Evolutionary conservation across 352 stramenopile species (phyloP), one percentile per base, ranked within the genome.

Genomic region (Peronospora farinosa): DNA sequence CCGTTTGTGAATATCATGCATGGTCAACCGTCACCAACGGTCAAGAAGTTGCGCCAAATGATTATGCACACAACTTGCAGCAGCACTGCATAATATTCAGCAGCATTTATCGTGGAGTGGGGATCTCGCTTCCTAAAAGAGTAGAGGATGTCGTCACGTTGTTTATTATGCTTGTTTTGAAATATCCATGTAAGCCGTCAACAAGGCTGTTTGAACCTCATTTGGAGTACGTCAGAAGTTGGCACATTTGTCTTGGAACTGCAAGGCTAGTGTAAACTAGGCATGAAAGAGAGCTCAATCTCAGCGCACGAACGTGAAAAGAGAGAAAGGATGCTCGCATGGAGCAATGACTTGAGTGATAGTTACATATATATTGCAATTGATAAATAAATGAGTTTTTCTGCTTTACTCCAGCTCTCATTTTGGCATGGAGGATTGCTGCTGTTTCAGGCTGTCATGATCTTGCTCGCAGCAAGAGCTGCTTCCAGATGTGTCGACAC

Each of bases 11-110:
- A 54, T 40, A 81, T 84, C 33, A 69, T 84, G 51, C 74, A 78
- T 47, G 67, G 65, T 13, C 72, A 81, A 46, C 52, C 73, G 6
- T 84, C 77, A 17, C 74, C 74, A 7, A 82, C 66, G 36, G 72
- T 88, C 48, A 81, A 83, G 57, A 88, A 88, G 46, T 63, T 88
- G 47, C 68, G 69, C 5, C 68, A 85, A 36, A 74, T 74, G 50
- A 74, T 82, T 28, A 70, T 64, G 44, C 65, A 77, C 32, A 74
- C 60, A 33, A 52, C 60, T 32, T 77, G 59, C 57, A 68, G 65
- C 38, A 67, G 50, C 35, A 74, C 58, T 33, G 63, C 67, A 21
- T 71, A 47, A 37, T 39, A 23, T 11, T 16, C 12, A 53, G 47
- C 44, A 40, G 27, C 8, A 27, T 54, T 11, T 55, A 63, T 62